Evolutionary conservation across 768 basidiomycete genomes (phyloP), one percentile per base, ranked within the genome.

Genomic region (Suillus paluster): DNA sequence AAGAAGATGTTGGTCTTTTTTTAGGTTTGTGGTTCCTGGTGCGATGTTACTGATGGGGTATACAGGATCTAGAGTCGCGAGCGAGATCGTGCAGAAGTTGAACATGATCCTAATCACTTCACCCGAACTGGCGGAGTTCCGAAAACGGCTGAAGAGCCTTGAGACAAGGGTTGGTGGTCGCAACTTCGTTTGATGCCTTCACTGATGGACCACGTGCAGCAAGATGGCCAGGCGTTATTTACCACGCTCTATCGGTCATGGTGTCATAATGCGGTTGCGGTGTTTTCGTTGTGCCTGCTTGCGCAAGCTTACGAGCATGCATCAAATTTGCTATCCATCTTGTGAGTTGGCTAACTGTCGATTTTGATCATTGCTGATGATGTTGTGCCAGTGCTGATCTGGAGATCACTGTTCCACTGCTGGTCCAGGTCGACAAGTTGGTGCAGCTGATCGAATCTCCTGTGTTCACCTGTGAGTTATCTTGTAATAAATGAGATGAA

Each of bases 241-340:
- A 93, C 92, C 12, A 93, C 91, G 0, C 79, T 99, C 4, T 99
- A 99, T 70, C 85, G 94, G 21, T 99, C 95, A 21, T 99, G 97
- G 97, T 99, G 95, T 73, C 97, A 99, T 68, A 98, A 98, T 70
- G 92, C 97, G 1, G 96, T 99, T 46, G 91, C 97, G 0, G 95
- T 95, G 1, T 97, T 99, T 72, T 95, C 97, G 1, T 83, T 99
- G 7, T 99, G 97, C 74, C 82, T 99, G 33, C 82, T 99, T 27
- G 97, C 97, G 6, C 97, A 99, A 73, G 97, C 97, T 3, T 99
- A 99, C 67, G 97, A 99, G 73, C 97, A 99, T 75, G 97, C 97
- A 1, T 97, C 95, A 23, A 98, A 96, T 73, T 83, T 99, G 4
- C 81, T 99, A 19, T 90, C 94, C 64, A 99, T 97, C 63, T 98